Base-by-base conservation (phyloP, 1,284 basidiomycete species). In the Ustilago cynodontis region DNA sequence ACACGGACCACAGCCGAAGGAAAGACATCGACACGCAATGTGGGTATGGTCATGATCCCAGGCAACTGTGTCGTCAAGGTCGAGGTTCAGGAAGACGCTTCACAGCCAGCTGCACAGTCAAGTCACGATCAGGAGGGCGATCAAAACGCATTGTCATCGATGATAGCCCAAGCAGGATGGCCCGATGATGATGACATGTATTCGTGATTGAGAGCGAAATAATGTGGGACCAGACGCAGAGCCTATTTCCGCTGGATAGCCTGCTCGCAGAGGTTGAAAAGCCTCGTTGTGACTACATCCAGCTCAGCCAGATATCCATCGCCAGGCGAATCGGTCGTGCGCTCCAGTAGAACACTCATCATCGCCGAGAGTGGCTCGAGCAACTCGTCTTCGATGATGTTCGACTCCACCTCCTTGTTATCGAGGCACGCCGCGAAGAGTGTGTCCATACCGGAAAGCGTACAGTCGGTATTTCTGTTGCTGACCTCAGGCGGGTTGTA, bases 31-130 rank as follows among this genome's bases (percentile, higher is more conserved):
- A 62, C 50, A n/a, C 59, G 80, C n/a, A 72, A 71, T 18, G 76
- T 80, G 18, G 80, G 80, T 13, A 80, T 81, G 78, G 74, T 82
- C 43, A 81, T 82, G 79, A 70, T 82, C 5, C 75, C 79, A 1
- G 80, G 80, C 18, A 51, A 68, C 18, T 57, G 65, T 55, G 62
- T 81, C 18, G 54, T 72, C 47, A 63, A 70, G 41, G 56, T 81
- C 37, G 77, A 81, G 41, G 60, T 81, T 6, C 54, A 77, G 58
- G 28, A 66, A 28, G 54, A 65, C 8, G 62, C 16, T 18, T 8
- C 50, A 45, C 35, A 33, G 29, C 11, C 54, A 18, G 7, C 18
- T 6, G 18, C 51, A 53, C 22, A 58, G 18, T 24, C 56, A 33
- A 13, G 18, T 22, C 43, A 47, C n/a, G 43, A 14, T 31, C 41